Evolutionary conservation across 139 green algal genomes (phyloP), one percentile per base, ranked within the genome.

Genomic region (Zygnema circumcarinatum): DNA sequence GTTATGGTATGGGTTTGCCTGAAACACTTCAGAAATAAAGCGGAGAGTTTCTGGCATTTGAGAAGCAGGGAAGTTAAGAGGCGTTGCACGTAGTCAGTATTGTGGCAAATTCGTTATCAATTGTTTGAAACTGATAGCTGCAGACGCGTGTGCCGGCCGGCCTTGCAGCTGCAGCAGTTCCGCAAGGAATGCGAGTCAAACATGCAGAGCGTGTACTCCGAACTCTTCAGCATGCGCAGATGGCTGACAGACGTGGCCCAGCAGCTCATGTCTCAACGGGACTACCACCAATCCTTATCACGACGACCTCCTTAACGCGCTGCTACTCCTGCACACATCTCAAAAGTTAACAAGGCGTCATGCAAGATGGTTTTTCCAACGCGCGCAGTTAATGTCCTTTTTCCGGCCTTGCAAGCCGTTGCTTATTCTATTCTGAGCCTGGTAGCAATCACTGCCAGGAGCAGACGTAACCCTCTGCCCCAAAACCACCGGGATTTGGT

Each of bases 191-290:
- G 35, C 36, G 69, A 78, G 69, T 40, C 35, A 39, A 78, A 78
- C 16, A 78, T 78, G 69, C 35, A 78, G 36, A 11, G 69, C 69
- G 11, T 78, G 11, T 78, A 78, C 36, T 53, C 36, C 7, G 69
- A 78, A 11, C 35, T 78, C 36, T 78, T 78, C 69, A 78, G 35
- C 11, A 42, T 78, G 69, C 69, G 69, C 35, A 78, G 69, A 41
- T 40, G 35, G 35, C 35, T 78, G 7, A 11, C 35, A 42, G 69
- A 78, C 11, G 36, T 78, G 3, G 35, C 36, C 11, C 69, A 78
- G 35, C 35, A 78, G 16, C 36, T 78, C 7, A 39, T 78, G 35
- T 11, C 69, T 41, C 47, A 16, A 25, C 47, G 47, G 47, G 47
- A 62, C 7, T 62, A 62, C 16, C 47, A 25, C 47, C 47, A 7